Evolutionary conservation across 768 basidiomycete genomes (phyloP).

Genomic region (Tylopilus felleus): DNA sequence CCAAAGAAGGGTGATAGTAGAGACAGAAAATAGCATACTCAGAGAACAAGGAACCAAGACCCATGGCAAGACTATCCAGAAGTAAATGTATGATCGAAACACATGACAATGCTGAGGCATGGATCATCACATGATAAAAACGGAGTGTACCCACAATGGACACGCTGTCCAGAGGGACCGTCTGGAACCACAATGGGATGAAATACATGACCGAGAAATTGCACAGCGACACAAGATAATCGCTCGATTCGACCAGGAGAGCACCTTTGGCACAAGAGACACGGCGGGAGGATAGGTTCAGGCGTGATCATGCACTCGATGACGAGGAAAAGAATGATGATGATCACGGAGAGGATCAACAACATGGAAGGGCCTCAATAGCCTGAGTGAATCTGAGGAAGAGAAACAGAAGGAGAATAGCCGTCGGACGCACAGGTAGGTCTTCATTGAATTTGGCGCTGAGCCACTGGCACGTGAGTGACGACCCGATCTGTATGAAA

Average conservation of each 20-base stretch:
- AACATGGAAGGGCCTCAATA: constrained; percentile 59
- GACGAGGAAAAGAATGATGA: constrained; percentile 51
- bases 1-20: not conserved
- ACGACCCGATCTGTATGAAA: constrained; percentile 45
- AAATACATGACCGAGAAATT: constrained; percentile 77
- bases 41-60: constrained; percentile 48
- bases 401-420: not conserved
- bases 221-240: constrained; percentile 71
- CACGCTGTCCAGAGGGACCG: constrained; percentile 63
- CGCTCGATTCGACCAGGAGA: constrained; percentile 68
- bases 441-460: constrained; percentile 68
- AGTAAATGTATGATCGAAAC: constrained; percentile 35
- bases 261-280: constrained; percentile 59
- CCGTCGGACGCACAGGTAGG: constrained; percentile 39
- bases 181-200: constrained; percentile 81
- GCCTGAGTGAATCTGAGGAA: not conserved
- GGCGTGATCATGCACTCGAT: constrained; percentile 56
- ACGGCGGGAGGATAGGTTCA: constrained; percentile 69
- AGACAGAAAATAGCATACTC: constrained; percentile 30
- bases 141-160: constrained; percentile 51
- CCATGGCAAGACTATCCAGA: constrained; percentile 49
- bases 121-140: not conserved
- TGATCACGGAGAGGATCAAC: constrained; percentile 44
- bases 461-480: constrained; percentile 65
- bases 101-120: not conserved